These are phyloP conservation scores for Casuarina cunninghamiana DNA, from an alignment of 306 rosid genomes.

Conservation along the genomic window DNA sequence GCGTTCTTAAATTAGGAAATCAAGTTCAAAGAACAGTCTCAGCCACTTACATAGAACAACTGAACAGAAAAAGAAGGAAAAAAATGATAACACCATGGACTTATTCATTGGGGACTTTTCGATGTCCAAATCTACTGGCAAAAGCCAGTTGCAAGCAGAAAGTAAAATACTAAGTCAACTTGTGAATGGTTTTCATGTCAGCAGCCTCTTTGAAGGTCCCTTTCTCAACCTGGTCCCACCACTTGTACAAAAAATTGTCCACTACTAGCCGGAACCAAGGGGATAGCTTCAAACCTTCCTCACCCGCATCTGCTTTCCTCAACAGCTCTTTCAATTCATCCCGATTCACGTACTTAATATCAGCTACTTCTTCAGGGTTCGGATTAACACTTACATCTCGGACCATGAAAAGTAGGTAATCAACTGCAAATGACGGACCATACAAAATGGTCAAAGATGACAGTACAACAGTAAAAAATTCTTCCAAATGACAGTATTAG, in stretches of 20 bases:
- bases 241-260: conserved; percentile 92
- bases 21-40: neutral
- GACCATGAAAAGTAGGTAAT: conserved; percentile 83
- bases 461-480: conserved; percentile 9
- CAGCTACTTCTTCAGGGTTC: conserved; percentile 94
- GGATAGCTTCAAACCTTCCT: conserved; percentile 90
- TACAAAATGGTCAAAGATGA: conserved; percentile 15
- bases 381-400: conserved; percentile 76
- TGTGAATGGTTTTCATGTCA: conserved; percentile 95
- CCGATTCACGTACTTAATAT: conserved; percentile 69
- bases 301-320: conserved; percentile 92
- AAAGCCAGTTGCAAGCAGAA: conserved; percentile 4
- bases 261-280: conserved; percentile 99
- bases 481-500: neutral
- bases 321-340: conserved; percentile 86
- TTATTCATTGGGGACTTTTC: neutral
- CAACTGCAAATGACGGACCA: conserved; percentile 62
- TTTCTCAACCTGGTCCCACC: conserved; percentile 95
- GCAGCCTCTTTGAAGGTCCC: conserved; percentile 63
- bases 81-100: conserved; percentile 6
- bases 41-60: conserved; percentile 7
- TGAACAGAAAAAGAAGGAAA: neutral
- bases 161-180: conserved; percentile 44
- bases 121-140: conserved; percentile 34
- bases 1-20: conserved; percentile 7